phyloP scores from a whole-genome alignment of 2,329 filamentous ascomycete genomes.

The Nectriaceae sp. region DNA sequence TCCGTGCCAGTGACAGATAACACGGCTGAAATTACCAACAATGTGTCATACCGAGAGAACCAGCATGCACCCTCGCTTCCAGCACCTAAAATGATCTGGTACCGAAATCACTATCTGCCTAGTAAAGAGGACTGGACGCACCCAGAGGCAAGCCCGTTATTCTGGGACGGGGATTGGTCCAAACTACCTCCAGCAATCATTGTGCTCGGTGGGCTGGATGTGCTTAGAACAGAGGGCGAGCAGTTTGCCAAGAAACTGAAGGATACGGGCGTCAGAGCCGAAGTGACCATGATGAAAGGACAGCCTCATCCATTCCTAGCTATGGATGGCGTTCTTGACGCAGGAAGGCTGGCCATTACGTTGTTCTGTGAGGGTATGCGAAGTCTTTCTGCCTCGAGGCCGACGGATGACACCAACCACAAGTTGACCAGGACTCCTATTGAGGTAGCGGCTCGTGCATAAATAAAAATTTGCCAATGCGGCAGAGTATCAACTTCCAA shows the following conservation, averaged over 20 bases:
- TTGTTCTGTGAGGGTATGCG: slow-evolving; percentile 39
- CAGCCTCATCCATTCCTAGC: slow-evolving; percentile 8
- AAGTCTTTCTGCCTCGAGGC: too few species aligned
- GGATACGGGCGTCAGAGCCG: slow-evolving; percentile 2
- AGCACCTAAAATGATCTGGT: slow-evolving; percentile 14
- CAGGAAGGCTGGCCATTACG: slow-evolving; percentile 42
- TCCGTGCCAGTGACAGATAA: slow-evolving; percentile 15
- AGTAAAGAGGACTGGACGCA: slow-evolving; percentile 45
- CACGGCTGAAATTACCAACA: slow-evolving; percentile 6
- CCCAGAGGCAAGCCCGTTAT: slow-evolving; percentile 55
- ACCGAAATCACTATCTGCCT: slow-evolving; percentile 39
- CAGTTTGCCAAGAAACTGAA: slow-evolving; percentile 6
- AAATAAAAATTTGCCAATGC: not conserved
- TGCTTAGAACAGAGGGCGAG: slow-evolving; percentile 9
- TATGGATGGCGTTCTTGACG: slow-evolving; percentile 2
- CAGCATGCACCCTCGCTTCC: slow-evolving; percentile 10
- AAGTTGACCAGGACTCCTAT: not conserved
- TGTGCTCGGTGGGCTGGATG: not conserved
- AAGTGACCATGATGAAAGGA: slow-evolving; percentile 23
- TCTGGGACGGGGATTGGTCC: slow-evolving; percentile 52
- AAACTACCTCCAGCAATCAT: slow-evolving; percentile 42
- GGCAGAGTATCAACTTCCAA: not conserved
- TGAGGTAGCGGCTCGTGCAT: not conserved
- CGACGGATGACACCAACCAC: not conserved
- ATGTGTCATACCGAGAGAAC: slow-evolving; percentile 3